A percentile compares a stretch with the other conserved stretches of the same genome.
Evolutionary conservation across 306 rosid genomes (phyloP).

Genomic region (Lathyrus oleraceus): DNA sequence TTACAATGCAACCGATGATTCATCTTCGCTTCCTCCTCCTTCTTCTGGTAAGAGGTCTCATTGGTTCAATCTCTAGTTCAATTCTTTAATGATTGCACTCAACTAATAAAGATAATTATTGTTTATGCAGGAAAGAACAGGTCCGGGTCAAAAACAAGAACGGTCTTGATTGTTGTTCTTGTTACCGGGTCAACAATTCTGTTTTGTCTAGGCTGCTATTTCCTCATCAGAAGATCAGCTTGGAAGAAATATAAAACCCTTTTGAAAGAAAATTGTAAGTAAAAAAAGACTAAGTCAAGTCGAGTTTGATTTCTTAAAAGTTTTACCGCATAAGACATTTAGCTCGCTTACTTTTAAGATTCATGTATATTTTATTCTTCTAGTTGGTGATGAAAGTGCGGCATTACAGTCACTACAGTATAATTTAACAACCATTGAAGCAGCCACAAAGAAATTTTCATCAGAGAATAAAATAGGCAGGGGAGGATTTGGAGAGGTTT

Average conservation of each 20-base stretch:
- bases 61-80: background rate
- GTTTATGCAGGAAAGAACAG: conserved; percentile 36
- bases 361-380: background rate
- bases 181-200: conserved; percentile 2
- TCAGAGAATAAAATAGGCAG: conserved; percentile 42
- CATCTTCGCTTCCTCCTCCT: background rate
- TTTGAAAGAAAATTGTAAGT: conserved; percentile 33
- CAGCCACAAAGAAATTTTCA: conserved; percentile 55
- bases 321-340: background rate
- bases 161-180: conserved; percentile 30
- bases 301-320: background rate
- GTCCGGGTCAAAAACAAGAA: background rate
- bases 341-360: background rate
- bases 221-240: conserved; percentile 31
- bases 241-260: conserved; percentile 12
- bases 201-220: conserved; percentile 25
- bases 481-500: conserved; percentile 66
- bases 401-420: conserved; percentile 44
- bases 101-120: background rate
- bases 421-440: conserved; percentile 41
- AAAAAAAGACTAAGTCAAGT: background rate
- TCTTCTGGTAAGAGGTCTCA: conserved; percentile 21
- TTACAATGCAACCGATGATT: conserved; percentile 27
- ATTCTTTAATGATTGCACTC: background rate
- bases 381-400: conserved; percentile 36